Evolutionary conservation across 2,329 filamentous ascomycete genomes (phyloP).

Genomic region (Cercospora citrullina): DNA sequence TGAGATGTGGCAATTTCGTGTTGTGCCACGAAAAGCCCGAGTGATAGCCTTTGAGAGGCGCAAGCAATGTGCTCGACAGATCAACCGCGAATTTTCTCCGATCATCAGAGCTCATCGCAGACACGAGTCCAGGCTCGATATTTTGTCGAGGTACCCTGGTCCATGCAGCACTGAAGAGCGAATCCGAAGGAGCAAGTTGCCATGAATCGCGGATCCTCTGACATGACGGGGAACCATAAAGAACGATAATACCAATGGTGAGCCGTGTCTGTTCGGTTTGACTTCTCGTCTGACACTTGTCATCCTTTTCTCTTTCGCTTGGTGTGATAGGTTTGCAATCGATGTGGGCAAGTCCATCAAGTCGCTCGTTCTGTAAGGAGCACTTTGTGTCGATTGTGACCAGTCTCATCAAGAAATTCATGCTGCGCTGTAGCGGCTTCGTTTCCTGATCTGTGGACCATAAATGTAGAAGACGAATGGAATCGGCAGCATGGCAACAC

Average conservation of each 20-base stretch:
- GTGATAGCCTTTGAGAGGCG: not conserved
- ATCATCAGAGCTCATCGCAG: not conserved
- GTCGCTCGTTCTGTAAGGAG: not conserved
- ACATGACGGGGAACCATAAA: not conserved
- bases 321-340: not conserved
- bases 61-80: not conserved
- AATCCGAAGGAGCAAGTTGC: not conserved
- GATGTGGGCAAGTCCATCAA: not conserved
- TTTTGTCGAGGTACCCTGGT: not conserved
- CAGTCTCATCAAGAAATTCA: not conserved
- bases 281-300: not conserved
- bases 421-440: constrained; percentile 16
- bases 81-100: not conserved
- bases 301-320: not conserved
- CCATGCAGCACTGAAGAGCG: not conserved
- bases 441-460: constrained; percentile 32
- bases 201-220: not conserved
- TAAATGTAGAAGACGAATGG: constrained; percentile 41
- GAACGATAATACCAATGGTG: not conserved
- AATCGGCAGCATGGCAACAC: constrained; percentile 41
- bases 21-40: not conserved
- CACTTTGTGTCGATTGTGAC: not conserved
- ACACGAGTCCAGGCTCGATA: not conserved
- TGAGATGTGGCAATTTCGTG: not conserved
- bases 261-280: not conserved